Percentiles rank a stretch among this genome's conserved stretches.
phyloP scores from a whole-genome alignment of 192 early-diverging fungal species.

The Entomortierella chlamydospora region DNA sequence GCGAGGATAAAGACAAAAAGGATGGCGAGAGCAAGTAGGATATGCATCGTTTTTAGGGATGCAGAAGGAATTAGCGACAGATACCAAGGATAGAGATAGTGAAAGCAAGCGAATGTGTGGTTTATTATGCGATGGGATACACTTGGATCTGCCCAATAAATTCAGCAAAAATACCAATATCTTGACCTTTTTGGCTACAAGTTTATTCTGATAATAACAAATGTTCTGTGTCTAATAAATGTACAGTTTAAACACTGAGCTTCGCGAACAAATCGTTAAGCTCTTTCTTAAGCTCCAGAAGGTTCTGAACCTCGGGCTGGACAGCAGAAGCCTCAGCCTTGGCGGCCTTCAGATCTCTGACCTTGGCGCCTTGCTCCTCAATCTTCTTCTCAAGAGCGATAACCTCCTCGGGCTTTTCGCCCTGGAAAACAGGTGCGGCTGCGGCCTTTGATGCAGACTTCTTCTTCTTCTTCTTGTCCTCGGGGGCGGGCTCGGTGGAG shows the following conservation, averaged over 20 bases:
- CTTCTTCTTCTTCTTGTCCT: slow-evolving; percentile 55
- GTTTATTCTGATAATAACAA: not conserved
- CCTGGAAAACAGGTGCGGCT: slow-evolving; percentile 53
- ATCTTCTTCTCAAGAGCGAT: slow-evolving; percentile 66
- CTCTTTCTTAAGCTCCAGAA: slow-evolving; percentile 60
- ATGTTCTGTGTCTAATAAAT: not conserved
- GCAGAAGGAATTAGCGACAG: too few species aligned
- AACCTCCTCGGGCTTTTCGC: slow-evolving; percentile 61
- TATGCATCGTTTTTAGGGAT: too few species aligned
- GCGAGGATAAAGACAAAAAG: slow-evolving; percentile 20
- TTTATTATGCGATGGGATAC: not conserved
- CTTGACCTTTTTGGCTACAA: too few species aligned
- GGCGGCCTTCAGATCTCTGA: slow-evolving; percentile 68
- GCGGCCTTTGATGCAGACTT: slow-evolving; percentile 42
- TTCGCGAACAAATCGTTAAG: slow-evolving; percentile 55
- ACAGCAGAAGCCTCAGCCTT: slow-evolving; percentile 62
- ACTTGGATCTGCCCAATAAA: slow-evolving; percentile 27
- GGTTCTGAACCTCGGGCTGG: slow-evolving; percentile 54
- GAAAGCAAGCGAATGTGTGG: too few species aligned
- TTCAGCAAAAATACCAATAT: not conserved
- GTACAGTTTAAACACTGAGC: slow-evolving; percentile 42
- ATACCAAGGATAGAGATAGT: too few species aligned
- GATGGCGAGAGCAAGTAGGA: slow-evolving; percentile 38
- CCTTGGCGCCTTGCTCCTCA: slow-evolving; percentile 65
- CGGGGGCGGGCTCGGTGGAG: slow-evolving; percentile 37